Evolutionary conservation across 2,329 filamentous ascomycete genomes (phyloP), one percentile per base, ranked within the genome.

Genomic region (Phyllosticta ampelicida): DNA sequence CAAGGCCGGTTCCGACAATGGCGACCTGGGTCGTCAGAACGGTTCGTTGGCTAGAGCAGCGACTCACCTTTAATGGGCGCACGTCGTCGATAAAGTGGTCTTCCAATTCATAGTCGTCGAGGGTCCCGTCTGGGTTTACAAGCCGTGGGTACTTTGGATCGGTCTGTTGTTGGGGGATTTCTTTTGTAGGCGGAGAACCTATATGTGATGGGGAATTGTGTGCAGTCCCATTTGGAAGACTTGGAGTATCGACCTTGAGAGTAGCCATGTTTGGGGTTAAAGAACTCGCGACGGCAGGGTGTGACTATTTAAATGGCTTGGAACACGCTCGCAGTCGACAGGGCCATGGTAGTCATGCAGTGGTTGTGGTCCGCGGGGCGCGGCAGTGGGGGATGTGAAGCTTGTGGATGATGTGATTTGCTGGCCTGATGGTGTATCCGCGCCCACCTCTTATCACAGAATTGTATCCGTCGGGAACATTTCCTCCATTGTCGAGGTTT

Each of bases 1-100:
- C 70, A 0, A 87, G 70, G 0, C 85, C 85, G 9, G 83, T 84
- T 1, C 85, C 85, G 29, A 87, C 79, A 0, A 87, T 77, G 0
- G 78, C 81, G 1, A 86, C 83, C 53, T 74, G 44, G 18, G 16
- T 28, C 80, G 68, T 57, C 5, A 30, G 48, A 23, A 26, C 21
- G 51, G 9, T 21, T 54, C 9, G 13, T 23, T 10, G 19, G 8
- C n/a, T 5, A 23, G 29, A 13, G 13, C 10, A 10, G n/a, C 6
- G 6, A 13, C 28, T 11, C 19, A 56, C 55, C 48, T 29, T 68
- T 20, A 71, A 53, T 19, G 62, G 55, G n/a, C 65, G 63, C 19
- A 69, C 63, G 54, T 70, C 63, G 53, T 72, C 70, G 19, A 71
- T 67, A 53, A 53, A 63, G 16, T 62, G 67, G 9, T 63, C 62